These are phyloP conservation scores for Neurospora discreta DNA, from an alignment of 495 filamentous ascomycete genomes.

Conservation along the genomic window DNA sequence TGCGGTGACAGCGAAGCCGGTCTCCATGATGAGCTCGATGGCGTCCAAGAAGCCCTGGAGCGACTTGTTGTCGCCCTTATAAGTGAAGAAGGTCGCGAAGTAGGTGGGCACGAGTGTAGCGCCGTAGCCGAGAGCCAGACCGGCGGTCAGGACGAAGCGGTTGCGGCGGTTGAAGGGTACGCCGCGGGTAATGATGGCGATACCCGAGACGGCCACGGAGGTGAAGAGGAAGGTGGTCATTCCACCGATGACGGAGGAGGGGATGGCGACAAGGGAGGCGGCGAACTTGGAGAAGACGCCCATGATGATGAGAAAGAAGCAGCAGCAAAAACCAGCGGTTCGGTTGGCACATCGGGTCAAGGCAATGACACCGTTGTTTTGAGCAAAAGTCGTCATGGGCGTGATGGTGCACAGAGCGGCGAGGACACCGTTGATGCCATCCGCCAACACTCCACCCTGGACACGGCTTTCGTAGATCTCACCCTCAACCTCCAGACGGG, in stretches of 20 bases:
- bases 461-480: constrained; percentile 76
- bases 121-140: constrained; percentile 65
- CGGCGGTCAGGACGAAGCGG: constrained; percentile 76
- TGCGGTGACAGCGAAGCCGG: constrained; percentile 64
- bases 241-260: constrained; percentile 68
- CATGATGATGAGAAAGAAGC: constrained; percentile 76
- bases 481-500: constrained; percentile 71
- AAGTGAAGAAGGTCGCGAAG: constrained; percentile 68
- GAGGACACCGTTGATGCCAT: constrained; percentile 73
- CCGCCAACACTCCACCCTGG: constrained; percentile 78
- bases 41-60: constrained; percentile 75
- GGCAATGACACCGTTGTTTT: constrained; percentile 90
- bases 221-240: constrained; percentile 92
- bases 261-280: constrained; percentile 77
- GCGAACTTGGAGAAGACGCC: constrained; percentile 89
- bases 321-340: constrained; percentile 65
- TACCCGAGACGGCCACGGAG: constrained; percentile 73
- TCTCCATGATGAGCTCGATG: constrained; percentile 70
- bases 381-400: constrained; percentile 64
- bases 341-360: constrained; percentile 84
- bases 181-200: constrained; percentile 66
- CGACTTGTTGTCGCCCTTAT: constrained; percentile 53
- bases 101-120: constrained; percentile 74
- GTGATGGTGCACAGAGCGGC: constrained; percentile 77
- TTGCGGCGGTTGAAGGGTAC: constrained; percentile 75